phyloP scores from a whole-genome alignment of 1,284 basidiomycete species.

The Irpex sp. region DNA sequence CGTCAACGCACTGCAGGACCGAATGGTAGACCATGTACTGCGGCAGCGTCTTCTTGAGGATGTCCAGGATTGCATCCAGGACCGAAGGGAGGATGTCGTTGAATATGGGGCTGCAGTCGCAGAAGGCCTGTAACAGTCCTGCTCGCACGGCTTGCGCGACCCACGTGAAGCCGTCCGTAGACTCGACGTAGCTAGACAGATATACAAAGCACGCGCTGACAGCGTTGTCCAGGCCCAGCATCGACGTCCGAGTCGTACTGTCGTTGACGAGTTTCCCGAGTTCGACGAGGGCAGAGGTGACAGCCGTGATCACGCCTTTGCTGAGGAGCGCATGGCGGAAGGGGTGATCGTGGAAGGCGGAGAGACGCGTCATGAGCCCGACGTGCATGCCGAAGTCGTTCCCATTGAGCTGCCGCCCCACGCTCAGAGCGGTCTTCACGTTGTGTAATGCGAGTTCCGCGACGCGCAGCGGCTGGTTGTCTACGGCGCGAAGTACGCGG shows the following conservation, averaged over 20 bases:
- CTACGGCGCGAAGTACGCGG: constrained; percentile 24
- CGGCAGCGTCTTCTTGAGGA: constrained; percentile 29
- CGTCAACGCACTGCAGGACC: constrained; percentile 29
- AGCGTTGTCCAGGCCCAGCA: constrained; percentile 21
- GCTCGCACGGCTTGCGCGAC: constrained; percentile 30
- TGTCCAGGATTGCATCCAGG: constrained; percentile 23
- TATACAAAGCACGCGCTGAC: constrained; percentile 30
- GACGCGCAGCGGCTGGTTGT: constrained; percentile 24
- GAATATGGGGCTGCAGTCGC: constrained; percentile 28
- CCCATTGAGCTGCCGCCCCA: too few species aligned
- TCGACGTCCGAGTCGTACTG: constrained; percentile 17
- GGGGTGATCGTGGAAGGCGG: constrained; percentile 18
- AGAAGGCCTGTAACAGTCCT: constrained; percentile 31
- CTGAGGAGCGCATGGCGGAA: constrained; percentile 32
- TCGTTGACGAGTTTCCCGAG: constrained; percentile 14
- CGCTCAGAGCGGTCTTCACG: constrained; percentile 13
- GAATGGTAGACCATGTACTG: constrained; percentile 34
- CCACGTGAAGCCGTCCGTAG: constrained; percentile 37
- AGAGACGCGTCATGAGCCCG: constrained; percentile 29
- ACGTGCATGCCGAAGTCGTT: constrained; percentile 20
- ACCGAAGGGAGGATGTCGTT: constrained; percentile 13
- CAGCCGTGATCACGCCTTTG: constrained; percentile 26
- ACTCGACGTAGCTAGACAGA: constrained; percentile 33
- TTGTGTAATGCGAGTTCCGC: constrained; percentile 28
- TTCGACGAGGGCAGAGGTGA: constrained; percentile 29